Percentiles rank a stretch among this genome's conserved stretches.
Evolutionary conservation across 2,329 filamentous ascomycete species (phyloP).

Genomic region (Fusarium piperis): DNA sequence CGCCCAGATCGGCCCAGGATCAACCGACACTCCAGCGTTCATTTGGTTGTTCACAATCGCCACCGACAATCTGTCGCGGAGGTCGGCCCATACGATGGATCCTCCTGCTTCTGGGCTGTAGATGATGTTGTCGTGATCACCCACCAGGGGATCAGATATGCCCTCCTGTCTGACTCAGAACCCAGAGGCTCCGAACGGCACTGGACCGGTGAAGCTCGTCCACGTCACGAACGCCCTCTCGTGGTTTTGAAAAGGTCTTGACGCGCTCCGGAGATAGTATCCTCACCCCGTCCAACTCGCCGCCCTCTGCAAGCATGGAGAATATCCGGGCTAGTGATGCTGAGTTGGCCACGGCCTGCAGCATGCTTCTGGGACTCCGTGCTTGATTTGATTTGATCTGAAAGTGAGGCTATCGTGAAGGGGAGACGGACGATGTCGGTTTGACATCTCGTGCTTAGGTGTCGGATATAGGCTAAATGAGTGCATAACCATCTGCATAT

Average conservation of each 20-base stretch:
- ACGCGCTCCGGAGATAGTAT: neutral
- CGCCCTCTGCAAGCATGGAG: constrained; percentile 14
- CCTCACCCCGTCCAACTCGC: neutral
- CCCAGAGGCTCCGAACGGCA: neutral
- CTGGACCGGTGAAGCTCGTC: constrained; percentile 2
- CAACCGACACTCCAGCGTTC: neutral
- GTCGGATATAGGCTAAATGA: neutral
- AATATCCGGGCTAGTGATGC: constrained; percentile 2
- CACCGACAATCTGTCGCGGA: neutral
- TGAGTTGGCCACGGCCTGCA: constrained; percentile 2
- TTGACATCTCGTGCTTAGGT: neutral
- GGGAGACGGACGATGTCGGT: neutral
- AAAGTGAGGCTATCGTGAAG: constrained; percentile 1
- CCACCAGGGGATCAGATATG: neutral
- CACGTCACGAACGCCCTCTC: neutral
- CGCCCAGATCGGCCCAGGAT: constrained; percentile 3
- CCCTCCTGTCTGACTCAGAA: constrained; percentile 5
- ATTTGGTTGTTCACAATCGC: constrained; percentile 6
- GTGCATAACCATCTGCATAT: neutral
- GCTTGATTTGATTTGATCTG: neutral
- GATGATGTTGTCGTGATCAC: neutral
- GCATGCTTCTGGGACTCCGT: neutral
- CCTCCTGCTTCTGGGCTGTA: constrained; percentile 11
- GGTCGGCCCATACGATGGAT: constrained; percentile 3
- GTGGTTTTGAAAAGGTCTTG: neutral